Evolutionary conservation across 495 filamentous ascomycete genomes (phyloP), one percentile per base, ranked within the genome.

Genomic region (Chaetomium fimeti): DNA sequence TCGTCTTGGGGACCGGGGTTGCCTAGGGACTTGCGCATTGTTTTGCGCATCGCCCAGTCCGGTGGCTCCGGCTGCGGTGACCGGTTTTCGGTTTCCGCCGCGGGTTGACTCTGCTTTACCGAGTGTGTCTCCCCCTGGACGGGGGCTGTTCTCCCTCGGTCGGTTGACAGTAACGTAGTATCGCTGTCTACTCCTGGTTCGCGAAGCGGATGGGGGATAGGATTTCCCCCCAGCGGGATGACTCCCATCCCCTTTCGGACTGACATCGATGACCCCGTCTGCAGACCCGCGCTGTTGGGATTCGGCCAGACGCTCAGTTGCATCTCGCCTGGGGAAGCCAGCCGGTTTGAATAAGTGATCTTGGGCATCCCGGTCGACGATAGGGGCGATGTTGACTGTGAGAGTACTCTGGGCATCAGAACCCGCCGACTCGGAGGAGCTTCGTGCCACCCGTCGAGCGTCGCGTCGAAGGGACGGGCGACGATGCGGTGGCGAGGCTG

Each of bases 281-380:
- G 54, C n/a, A 16, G 61, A 75, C 16, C 60, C 64, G 45, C 63
- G 67, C 53, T 55, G 65, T 63, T 67, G 64, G 53, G 25, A 64
- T 68, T 80, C 78, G 53, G 70, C 78, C 58, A 80, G 58, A 28
- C 67, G 55, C 60, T 81, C 78, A 40, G 74, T 72, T 61, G 71
- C 65, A 29, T 62, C 36, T 24, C 61, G 68, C 51, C 69, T 66
- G 55, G 78, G 78, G 74, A 80, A 76, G 43, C 69, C 54, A 29
- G 61, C 63, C 9, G 52, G 20, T 24, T 45, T 43, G 48, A 73
- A 74, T 48, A 69, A 58, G n/a, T 57, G 61, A 40, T 67, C 36
- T 49, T 69, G 68, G 40, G 22, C 47, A 22, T 65, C 45, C 29
- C 15, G 25, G 24, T 64, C 68, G 28, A 54, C 12, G 36, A 70